Base-by-base conservation (phyloP, 2,329 filamentous ascomycete genomes). In the Acarospora socialis region DNA sequence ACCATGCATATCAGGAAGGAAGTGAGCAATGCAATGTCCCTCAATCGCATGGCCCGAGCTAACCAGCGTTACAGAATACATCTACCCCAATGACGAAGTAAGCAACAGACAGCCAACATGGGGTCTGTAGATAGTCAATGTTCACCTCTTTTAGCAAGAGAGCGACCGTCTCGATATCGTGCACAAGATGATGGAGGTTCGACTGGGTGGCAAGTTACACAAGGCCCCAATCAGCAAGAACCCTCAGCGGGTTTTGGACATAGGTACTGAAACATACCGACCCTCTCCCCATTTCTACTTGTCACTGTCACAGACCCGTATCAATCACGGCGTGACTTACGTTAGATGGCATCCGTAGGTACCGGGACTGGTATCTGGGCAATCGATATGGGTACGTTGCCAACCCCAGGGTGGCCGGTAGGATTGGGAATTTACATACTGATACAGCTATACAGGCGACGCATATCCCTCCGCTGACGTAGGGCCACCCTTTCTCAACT, bases 281-380 rank as follows among this genome's bases (percentile, higher is more conserved):
- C n/a, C n/a, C n/a, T n/a, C n/a, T n/a, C n/a, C n/a, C n/a, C n/a
- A n/a, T n/a, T n/a, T n/a, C n/a, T n/a, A n/a, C n/a, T n/a, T n/a
- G n/a, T n/a, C n/a, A n/a, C n/a, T n/a, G n/a, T n/a, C n/a, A n/a
- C n/a, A n/a, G n/a, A n/a, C n/a, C n/a, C n/a, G n/a, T n/a, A n/a
- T n/a, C n/a, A n/a, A n/a, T n/a, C n/a, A n/a, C n/a, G n/a, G n/a
- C n/a, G n/a, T n/a, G n/a, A n/a, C n/a, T n/a, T n/a, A n/a, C n/a
- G n/a, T n/a, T n/a, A n/a, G n/a, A n/a, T n/a, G n/a, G n/a, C n/a
- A n/a, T n/a, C n/a, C n/a, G n/a, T n/a, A n/a, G n/a, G n/a, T 13
- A 51, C 51, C 5, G 51, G 51, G 15, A 54, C 48, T 4, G 51
- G 51, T 9, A 42, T 48, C 27, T 54, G 51, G 51, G 42, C 51